Evolutionary conservation across 192 early-diverging fungal genomes (phyloP).

Genomic region (Globomyces pollinis-pini): DNA sequence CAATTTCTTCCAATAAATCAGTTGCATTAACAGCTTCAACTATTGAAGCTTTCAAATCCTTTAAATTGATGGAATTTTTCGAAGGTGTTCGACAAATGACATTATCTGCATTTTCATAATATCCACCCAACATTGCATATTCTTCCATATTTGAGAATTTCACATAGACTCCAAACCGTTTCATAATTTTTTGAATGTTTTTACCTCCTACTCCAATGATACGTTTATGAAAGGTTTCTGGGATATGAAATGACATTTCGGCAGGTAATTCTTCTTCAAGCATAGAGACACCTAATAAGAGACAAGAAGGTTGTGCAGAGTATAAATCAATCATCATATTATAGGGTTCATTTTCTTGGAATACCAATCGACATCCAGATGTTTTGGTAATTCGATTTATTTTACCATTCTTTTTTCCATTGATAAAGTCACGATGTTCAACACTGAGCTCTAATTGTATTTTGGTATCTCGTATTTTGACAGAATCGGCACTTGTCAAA

Average conservation of each 20-base stretch:
- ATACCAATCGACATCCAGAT: slow-evolving; percentile 59
- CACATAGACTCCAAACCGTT: slow-evolving; percentile 79
- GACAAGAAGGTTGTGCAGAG: slow-evolving; percentile 40
- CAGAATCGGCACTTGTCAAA: slow-evolving; percentile 41
- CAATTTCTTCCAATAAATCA: slow-evolving; percentile 1
- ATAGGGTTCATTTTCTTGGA: slow-evolving; percentile 65
- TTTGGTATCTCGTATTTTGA: slow-evolving; percentile 57
- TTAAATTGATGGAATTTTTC: slow-evolving; percentile 61
- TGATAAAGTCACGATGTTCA: slow-evolving; percentile 79
- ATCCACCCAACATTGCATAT: slow-evolving; percentile 61
- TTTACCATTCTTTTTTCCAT: slow-evolving; percentile 83
- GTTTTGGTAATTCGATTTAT: slow-evolving; percentile 78
- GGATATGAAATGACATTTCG: slow-evolving; percentile 76
- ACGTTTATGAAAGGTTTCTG: slow-evolving; percentile 75
- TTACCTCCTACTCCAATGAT: slow-evolving; percentile 85
- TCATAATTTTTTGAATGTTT: slow-evolving; percentile 87
- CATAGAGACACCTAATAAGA: slow-evolving; percentile 61
- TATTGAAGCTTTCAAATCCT: slow-evolving; percentile 52
- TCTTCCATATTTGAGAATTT: slow-evolving; percentile 81
- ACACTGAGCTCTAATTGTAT: slow-evolving; percentile 69
- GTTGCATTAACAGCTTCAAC: slow-evolving; percentile 47
- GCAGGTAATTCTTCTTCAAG: slow-evolving; percentile 79
- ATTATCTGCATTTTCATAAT: slow-evolving; percentile 72
- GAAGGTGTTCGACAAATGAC: slow-evolving; percentile 74
- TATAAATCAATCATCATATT: slow-evolving; percentile 76